Conservation (phyloP, 139 green algal species). For the Edaphochlamys debaryana region DNA sequence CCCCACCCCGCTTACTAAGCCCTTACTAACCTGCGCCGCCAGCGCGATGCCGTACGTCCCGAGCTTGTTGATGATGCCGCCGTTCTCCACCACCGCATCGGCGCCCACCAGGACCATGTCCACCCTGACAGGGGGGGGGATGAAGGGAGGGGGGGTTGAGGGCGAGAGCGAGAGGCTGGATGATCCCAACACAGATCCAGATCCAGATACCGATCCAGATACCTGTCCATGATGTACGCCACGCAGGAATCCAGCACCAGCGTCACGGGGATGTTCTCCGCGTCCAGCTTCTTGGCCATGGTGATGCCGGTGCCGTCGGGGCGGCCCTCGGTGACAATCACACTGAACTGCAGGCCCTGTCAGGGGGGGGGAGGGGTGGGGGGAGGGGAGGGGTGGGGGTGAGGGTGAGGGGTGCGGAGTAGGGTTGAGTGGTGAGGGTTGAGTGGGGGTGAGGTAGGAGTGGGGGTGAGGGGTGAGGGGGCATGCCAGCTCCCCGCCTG, state of each 20-base stretch:
- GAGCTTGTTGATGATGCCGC: conserved; percentile 97
- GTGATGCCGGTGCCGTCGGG: conserved; percentile 83
- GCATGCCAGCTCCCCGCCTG: not conserved
- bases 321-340: conserved; percentile 92
- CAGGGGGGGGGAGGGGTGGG: not conserved
- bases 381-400: not conserved
- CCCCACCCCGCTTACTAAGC: too few relatives aligned
- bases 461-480: not conserved
- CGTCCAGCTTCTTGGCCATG: conserved; percentile 79
- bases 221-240: conserved; percentile 83
- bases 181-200: too few relatives aligned
- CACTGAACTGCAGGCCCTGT: conserved; percentile 90
- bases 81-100: conserved; percentile 95
- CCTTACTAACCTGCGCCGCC: conserved; percentile 28
- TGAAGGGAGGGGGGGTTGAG: not conserved
- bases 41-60: conserved; percentile 77
- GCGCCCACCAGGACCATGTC: conserved; percentile 95
- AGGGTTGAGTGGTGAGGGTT: not conserved
- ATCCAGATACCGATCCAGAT: too few relatives aligned
- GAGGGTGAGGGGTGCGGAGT: too few relatives aligned
- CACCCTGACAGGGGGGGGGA: conserved; percentile 54
- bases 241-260: conserved; percentile 88
- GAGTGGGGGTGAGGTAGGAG: not conserved
- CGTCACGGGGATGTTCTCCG: conserved; percentile 80
- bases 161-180: not conserved